Evolutionary conservation across 148 eudicot genomes (phyloP), one percentile per base, ranked within the genome.

Genomic region (Rhododendron ovatum): DNA sequence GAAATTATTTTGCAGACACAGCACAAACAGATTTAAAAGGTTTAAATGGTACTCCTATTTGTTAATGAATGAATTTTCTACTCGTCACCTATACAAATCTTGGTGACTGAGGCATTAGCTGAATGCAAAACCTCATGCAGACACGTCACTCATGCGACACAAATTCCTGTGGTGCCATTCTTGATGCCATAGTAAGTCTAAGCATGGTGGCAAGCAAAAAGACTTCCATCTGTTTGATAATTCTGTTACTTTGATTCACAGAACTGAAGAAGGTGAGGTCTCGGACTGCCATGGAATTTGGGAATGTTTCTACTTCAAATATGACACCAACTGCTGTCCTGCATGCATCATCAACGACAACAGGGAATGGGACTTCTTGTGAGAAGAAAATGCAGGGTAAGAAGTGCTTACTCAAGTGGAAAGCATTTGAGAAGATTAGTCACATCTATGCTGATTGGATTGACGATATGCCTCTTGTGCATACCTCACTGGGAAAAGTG

Each of bases 381-480:
- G 48, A 86, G 82, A 84, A 81, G 63, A 39, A 65, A 53, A 22
- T 24, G 55, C 61, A 61, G 69, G 67, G 84, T 28, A 81, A 79
- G 48, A 84, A 63, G 53, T 50, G 82, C 69, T 30, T 82, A 51
- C 8, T 75, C 82, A 85, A 84, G 88, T 83, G 88, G 88, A 77
- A 85, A 81, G 63, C 59, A 28, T 78, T n/a, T 28, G 39, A 55
- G 81, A 87, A 88, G 89, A 83, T 90, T 17, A 86, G 73, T 81
- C 33, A 71, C 59, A 82, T 88, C 83, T 90, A 90, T 83, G 92
- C 89, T 81, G 92, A 90, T 87, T 90, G 92, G 90, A 88, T 87
- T 43, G 86, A 86, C 15, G 83, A 81, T 28, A 47, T 80, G 83
- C 89, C 85, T 28, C 73, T 75, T 18, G 73, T 43, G 41, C 67